Percentiles rank a stretch among this genome's conserved stretches.
These are phyloP conservation scores for Colletotrichum trifolii DNA, from an alignment of 2,329 filamentous ascomycete genomes.

Conservation along the genomic window DNA sequence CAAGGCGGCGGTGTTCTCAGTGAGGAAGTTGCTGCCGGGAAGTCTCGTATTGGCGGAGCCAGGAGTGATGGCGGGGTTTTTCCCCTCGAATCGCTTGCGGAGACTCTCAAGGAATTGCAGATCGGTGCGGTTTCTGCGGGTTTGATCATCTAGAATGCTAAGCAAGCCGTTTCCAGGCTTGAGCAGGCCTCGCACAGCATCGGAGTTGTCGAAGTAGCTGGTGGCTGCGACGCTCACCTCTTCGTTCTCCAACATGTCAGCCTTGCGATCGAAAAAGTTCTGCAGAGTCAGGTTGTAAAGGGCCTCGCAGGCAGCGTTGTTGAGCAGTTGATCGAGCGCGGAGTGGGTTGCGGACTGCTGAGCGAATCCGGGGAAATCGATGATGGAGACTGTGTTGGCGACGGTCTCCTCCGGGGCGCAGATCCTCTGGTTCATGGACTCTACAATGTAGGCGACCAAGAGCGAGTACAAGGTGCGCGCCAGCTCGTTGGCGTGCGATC, in stretches of 20 bases:
- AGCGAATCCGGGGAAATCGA: slow-evolving; percentile 96
- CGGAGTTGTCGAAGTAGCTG: slow-evolving; percentile 97
- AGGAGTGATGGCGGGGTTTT: slow-evolving; percentile 89
- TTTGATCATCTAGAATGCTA: slow-evolving; percentile 96
- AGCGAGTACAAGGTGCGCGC: slow-evolving; percentile 94
- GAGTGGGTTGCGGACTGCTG: slow-evolving; percentile 87
- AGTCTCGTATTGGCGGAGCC: slow-evolving; percentile 79
- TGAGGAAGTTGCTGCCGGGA: slow-evolving; percentile 89
- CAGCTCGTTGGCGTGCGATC: slow-evolving; percentile 92
- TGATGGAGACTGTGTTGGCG: slow-evolving; percentile 91
- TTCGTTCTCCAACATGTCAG: slow-evolving; percentile 92
- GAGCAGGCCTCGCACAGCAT: slow-evolving; percentile 89
- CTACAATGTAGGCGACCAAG: slow-evolving; percentile 92
- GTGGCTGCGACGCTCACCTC: slow-evolving; percentile 91
- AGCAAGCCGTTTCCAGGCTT: slow-evolving; percentile 94
- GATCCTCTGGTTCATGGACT: slow-evolving; percentile 88
- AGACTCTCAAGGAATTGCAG: slow-evolving; percentile 90
- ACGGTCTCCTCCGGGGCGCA: slow-evolving; percentile 90
- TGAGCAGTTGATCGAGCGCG: slow-evolving; percentile 89
- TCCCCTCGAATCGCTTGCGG: slow-evolving; percentile 92
- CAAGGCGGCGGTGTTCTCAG: slow-evolving; percentile 80
- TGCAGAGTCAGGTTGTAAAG: slow-evolving; percentile 94
- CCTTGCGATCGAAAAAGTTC: slow-evolving; percentile 95
- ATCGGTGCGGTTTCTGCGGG: slow-evolving; percentile 87
- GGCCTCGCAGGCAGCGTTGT: slow-evolving; percentile 91